Percentiles rank a stretch among this genome's conserved stretches.
These are phyloP conservation scores for Xerocomus minutiporus DNA, from an alignment of 1,284 basidiomycete species.

Conservation along the genomic window DNA sequence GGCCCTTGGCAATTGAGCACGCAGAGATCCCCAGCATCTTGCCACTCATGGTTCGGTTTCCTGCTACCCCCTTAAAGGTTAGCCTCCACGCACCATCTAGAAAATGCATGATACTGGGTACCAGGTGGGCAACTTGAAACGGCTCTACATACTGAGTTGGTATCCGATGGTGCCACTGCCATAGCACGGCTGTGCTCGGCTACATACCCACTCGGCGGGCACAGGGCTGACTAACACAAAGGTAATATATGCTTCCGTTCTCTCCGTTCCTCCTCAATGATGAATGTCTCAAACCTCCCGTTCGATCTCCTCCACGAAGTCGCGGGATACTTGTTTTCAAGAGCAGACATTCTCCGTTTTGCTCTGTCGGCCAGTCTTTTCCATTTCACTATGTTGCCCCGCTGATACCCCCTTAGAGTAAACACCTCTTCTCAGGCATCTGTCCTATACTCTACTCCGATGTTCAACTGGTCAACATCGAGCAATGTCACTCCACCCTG, in stretches of 20 bases:
- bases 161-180: no score
- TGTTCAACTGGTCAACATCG: slow-evolving; percentile 48
- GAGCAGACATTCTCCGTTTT: slow-evolving; percentile 52
- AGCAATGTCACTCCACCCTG: slow-evolving; percentile 59
- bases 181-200: no score
- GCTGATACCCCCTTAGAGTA: slow-evolving; percentile 35
- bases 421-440: slow-evolving; percentile 45
- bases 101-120: no score
- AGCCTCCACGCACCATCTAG: no score
- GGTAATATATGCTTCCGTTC: not conserved
- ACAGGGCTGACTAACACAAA: no score
- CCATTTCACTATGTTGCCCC: not conserved
- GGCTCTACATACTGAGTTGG: no score
- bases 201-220: no score
- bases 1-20: no score
- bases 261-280: slow-evolving; percentile 1
- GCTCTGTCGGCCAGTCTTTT: slow-evolving; percentile 48
- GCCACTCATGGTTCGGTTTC: no score
- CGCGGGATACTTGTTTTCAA: slow-evolving; percentile 46
- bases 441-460: slow-evolving; percentile 56
- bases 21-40: no score
- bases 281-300: slow-evolving; percentile 38
- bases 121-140: no score
- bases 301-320: slow-evolving; percentile 64
- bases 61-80: no score